Evolutionary conservation across 768 basidiomycete species (phyloP).

Genomic region (Austroboletus eburneus): DNA sequence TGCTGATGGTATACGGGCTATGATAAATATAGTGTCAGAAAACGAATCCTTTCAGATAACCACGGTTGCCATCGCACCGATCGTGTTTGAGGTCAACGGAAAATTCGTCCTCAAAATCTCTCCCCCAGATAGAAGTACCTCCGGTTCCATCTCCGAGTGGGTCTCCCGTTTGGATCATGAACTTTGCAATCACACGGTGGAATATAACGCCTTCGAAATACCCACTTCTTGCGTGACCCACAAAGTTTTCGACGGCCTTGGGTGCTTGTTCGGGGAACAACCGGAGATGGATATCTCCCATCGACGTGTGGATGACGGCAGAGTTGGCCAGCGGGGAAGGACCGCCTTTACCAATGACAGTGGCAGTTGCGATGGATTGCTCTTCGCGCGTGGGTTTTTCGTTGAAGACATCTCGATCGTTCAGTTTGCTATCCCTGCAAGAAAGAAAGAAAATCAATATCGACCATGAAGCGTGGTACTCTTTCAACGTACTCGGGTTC

Average conservation of each 20-base stretch:
- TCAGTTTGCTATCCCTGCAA: conserved; percentile 81
- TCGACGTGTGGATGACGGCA: conserved; percentile 91
- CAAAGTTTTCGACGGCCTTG: conserved; percentile 97
- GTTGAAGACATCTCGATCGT: conserved; percentile 96
- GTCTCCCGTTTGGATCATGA: conserved; percentile 97
- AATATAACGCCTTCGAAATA: conserved; percentile 94
- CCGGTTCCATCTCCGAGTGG: conserved; percentile 94
- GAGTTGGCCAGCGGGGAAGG: conserved; percentile 71
- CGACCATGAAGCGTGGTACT: not conserved
- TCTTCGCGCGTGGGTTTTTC: conserved; percentile 97
- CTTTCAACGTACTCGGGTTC: conserved; percentile 77
- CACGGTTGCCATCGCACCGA: conserved; percentile 48
- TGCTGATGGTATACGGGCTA: conserved; percentile 94
- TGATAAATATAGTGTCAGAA: conserved; percentile 7
- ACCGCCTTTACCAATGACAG: conserved; percentile 43
- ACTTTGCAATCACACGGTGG: conserved; percentile 97
- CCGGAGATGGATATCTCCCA: conserved; percentile 88
- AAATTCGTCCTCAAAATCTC: conserved; percentile 93
- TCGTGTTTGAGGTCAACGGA: conserved; percentile 86
- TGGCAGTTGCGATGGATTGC: conserved; percentile 74
- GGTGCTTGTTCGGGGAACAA: conserved; percentile 91
- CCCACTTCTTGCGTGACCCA: conserved; percentile 82
- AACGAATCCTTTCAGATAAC: not conserved
- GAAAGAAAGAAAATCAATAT: not conserved
- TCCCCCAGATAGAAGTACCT: conserved; percentile 85